Evolutionary conservation across 2,329 filamentous ascomycete genomes (phyloP), one percentile per base, ranked within the genome.

Genomic region (Bertia moriformis): DNA sequence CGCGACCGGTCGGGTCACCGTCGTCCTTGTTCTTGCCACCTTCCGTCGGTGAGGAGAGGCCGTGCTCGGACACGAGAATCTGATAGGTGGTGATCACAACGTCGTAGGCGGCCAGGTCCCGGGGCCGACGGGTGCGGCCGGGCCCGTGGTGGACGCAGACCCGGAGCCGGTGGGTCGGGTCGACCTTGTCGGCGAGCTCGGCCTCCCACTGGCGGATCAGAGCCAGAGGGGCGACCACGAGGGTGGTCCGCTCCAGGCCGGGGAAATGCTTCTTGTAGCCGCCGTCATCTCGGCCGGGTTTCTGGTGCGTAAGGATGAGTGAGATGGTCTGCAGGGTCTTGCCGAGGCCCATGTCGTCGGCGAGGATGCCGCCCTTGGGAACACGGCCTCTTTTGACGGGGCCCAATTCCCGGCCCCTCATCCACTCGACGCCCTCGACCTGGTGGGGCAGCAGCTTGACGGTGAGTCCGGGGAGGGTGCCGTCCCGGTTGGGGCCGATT

Each of bases 11-110:
- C n/a, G n/a, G n/a, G n/a, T n/a, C n/a, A n/a, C n/a, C n/a, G n/a
- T n/a, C n/a, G 39, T 75, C 67, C 4, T 67, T 66, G 3, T 63
- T 67, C 36, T 73, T 73, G 30, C n/a, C n/a, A n/a, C n/a, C n/a
- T n/a, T n/a, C n/a, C n/a, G n/a, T n/a, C n/a, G n/a, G n/a, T 7
- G 73, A 77, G 10, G 78, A 79, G 43, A 76, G 71, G 7, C 76
- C 80, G 53, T 91, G 82, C 53, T 98, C 91, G 0, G 91, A 95
- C 4, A 93, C 86, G 1, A 98, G 67, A 38, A 93, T 93, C 50
- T 95, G 88, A 53, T 94, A 98, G 0, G 91, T 98, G 1, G 91
- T 98, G 49, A 98, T 85, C 22, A 98, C 89, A 17, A 98, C 85
- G 55, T 98, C 89, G 54, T 91, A 95, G 45, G 75, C 71, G 45